Conservation (phyloP, 805 yeast genomes). For the Metschnikowia picachoensis region DNA sequence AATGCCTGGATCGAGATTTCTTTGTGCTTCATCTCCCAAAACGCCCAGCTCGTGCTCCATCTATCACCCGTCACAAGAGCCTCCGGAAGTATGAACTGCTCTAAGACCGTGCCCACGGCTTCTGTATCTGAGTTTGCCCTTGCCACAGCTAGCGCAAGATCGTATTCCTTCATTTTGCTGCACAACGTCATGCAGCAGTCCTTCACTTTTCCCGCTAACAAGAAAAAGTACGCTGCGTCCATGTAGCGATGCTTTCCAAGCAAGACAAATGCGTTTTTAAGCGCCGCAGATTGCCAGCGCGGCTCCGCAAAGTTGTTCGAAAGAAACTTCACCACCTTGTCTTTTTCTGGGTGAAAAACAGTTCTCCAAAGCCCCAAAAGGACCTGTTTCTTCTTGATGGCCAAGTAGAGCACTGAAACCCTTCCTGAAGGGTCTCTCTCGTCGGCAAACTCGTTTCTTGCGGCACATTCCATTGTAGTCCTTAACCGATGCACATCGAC, state of each 20-base stretch:
- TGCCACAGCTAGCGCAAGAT: slow-evolving; percentile 77
- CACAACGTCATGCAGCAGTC: slow-evolving; percentile 78
- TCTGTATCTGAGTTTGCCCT: slow-evolving; percentile 51
- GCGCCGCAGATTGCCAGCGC: slow-evolving; percentile 85
- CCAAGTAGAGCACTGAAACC: slow-evolving; percentile 72
- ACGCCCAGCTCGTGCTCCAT: slow-evolving; percentile 81
- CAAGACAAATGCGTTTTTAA: slow-evolving; percentile 87
- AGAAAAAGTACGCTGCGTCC: slow-evolving; percentile 87
- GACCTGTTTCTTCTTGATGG: slow-evolving; percentile 72
- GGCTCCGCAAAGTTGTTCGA: slow-evolving; percentile 68
- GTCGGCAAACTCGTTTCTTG: slow-evolving; percentile 63
- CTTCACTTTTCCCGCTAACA: slow-evolving; percentile 67
- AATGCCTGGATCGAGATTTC: slow-evolving; percentile 58
- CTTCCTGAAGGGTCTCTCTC: slow-evolving; percentile 64
- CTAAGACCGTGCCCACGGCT: slow-evolving; percentile 43
- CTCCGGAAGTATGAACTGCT: slow-evolving; percentile 46
- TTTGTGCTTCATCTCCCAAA: slow-evolving; percentile 52
- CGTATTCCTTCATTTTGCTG: slow-evolving; percentile 61
- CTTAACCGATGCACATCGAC: slow-evolving; percentile 27
- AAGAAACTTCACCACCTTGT: slow-evolving; percentile 74
- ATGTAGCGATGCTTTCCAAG: slow-evolving; percentile 81
- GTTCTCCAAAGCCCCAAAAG: slow-evolving; percentile 82
- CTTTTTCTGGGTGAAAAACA: slow-evolving; percentile 72
- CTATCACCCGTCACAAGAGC: slow-evolving; percentile 65
- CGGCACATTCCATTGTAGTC: slow-evolving; percentile 59